These are phyloP conservation scores for Microcyclosporella mali DNA, from an alignment of 2,329 filamentous ascomycete genomes.

Conservation along the genomic window DNA sequence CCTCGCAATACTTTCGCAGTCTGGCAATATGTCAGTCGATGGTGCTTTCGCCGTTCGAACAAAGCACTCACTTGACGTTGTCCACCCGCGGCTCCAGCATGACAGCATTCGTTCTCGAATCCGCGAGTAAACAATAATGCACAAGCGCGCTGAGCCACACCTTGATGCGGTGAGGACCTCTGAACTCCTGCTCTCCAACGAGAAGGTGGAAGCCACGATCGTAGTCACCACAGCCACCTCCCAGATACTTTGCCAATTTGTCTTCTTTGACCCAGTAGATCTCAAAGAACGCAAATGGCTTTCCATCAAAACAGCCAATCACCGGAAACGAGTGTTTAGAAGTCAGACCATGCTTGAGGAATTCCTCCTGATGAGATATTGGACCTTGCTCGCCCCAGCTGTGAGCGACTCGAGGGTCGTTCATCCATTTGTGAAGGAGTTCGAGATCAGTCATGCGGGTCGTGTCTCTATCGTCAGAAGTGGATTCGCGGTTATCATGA, in stretches of 20 bases:
- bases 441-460: constrained; percentile 51
- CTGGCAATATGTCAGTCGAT: constrained; percentile 37
- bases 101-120: constrained; percentile 74
- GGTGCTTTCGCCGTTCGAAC: not conserved
- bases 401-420: constrained; percentile 71
- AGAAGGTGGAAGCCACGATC: constrained; percentile 85
- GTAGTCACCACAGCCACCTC: constrained; percentile 66
- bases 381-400: constrained; percentile 71
- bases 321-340: constrained; percentile 77
- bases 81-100: constrained; percentile 87
- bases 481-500: not conserved
- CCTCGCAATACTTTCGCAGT: constrained; percentile 63
- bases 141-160: constrained; percentile 79
- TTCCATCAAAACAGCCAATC: constrained; percentile 88
- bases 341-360: constrained; percentile 60
- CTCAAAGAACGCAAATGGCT: constrained; percentile 96
- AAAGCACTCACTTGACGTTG: constrained; percentile 63
- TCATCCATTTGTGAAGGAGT: constrained; percentile 82
- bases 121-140: constrained; percentile 75
- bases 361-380: constrained; percentile 54
- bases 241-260: constrained; percentile 62
- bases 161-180: constrained; percentile 68
- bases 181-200: constrained; percentile 85
- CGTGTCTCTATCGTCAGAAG: constrained; percentile 9
- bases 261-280: constrained; percentile 99